Conservation (phyloP, 176 grass and related monocot species). For the Oryza brachyantha region DNA sequence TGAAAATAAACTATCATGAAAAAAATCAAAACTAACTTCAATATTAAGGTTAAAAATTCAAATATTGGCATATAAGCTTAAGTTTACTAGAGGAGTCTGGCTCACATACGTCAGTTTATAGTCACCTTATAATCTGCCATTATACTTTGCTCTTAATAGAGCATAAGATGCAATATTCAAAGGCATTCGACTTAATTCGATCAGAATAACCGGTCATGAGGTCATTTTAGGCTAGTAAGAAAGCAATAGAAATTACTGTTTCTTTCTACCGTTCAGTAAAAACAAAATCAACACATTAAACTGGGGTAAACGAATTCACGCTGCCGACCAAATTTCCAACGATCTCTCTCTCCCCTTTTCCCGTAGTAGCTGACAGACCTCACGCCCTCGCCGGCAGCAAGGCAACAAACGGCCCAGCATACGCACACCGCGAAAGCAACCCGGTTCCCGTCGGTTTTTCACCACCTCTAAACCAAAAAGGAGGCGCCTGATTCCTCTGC, state of each 20-base stretch:
- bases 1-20: no score
- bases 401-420: background rate
- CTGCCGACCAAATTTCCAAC: constrained; percentile 7
- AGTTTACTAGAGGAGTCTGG: no score
- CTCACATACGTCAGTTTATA: no score
- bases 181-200: background rate
- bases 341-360: background rate
- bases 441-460: background rate
- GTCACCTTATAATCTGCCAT: no score
- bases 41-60: no score
- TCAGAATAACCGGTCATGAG: background rate
- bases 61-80: no score
- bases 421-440: background rate
- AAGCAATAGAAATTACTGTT: background rate
- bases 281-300: background rate
- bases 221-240: background rate
- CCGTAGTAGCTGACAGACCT: background rate
- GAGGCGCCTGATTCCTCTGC: background rate
- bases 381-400: background rate
- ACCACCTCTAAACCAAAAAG: background rate
- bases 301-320: background rate
- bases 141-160: no score
- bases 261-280: background rate
- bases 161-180: background rate
- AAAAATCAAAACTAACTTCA: no score